Evolutionary conservation across 2,329 filamentous ascomycete species (phyloP), one percentile per base, ranked within the genome.

Genomic region (Epichloe amarillans): DNA sequence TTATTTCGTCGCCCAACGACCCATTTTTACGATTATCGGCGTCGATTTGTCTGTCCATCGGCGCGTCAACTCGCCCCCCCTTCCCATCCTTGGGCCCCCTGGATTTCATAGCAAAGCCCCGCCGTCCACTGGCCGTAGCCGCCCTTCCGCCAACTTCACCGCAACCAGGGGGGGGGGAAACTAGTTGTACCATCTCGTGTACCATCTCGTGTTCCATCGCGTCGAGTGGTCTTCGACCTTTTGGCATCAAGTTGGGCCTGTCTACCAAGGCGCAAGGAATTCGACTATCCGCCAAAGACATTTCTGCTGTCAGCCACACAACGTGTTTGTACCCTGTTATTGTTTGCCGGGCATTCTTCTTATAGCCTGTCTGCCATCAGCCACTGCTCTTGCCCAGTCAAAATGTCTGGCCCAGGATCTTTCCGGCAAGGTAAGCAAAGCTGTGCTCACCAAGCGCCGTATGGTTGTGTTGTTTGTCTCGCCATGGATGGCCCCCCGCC

Each of bases 371-470:
- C 39, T 6, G 19, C 44, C 37, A n/a, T n/a, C n/a, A 23, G 39
- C 15, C 41, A 46, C 41, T 40, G 38, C 38, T 17, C 17, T 39
- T 45, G 33, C 15, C 48, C 50, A 41, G 46, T 51, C 55, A 46
- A 42, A 37, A 57, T 57, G 55, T 53, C 55, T 17, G 49, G 47
- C 10, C 30, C 54, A 30, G 49, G 47, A 39, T 36, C 53, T 47
- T 53, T 52, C 40, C 53, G 46, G 30, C 54, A 51, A 53, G 55
- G 55, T 57, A 49, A 56, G 55, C 46, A 37, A 37, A 17, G 8
- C 21, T 49, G 6, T 19, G 19, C 19, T 38, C 19, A 40, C 23
- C 33, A 37, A 17, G 41, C 33, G 36, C 19, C 36, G 14, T 19
- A 23, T 38, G 15, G 15, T 23, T 44, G 21, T n/a, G 6, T 47